Base-by-base conservation (phyloP, 441 rosid genomes). In the Euphorbia corollata region DNA sequence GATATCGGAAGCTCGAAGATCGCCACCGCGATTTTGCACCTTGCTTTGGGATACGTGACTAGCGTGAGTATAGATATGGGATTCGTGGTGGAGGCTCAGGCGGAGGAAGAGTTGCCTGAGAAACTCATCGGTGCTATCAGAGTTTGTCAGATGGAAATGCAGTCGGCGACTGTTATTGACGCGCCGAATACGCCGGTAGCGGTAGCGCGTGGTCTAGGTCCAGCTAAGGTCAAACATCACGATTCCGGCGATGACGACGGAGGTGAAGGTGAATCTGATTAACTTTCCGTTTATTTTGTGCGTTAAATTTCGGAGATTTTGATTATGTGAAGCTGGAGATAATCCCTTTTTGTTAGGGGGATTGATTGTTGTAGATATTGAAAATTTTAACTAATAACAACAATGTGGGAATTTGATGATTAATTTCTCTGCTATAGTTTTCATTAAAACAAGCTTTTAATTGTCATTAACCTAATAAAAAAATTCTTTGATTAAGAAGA, bases 81-180 rank as follows among this genome's bases (percentile, higher is more conserved):
- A 3, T 86, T 89, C 58, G 77, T 87, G 54, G 85, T 87, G 57
- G 94, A 91, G 81, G 83, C 86, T 58, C 83, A 82, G 80, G 20
- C 77, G 64, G 92, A 86, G 77, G 84, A 83, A 9, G 96, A 87
- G 85, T 74, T 89, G 73, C 97, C 96, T 30, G 96, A 89, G 82
- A 89, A 66, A 69, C 70, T 91, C 66, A 77, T 89, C 8, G 97
- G 97, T 13, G 88, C 88, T 0, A 63, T 84, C 65, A 87, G 97
- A 68, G 79, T 85, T 65, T 86, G 91, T 59, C 85, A 81, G 69
- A 84, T 87, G 92, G 96, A 89, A 74, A 81, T 87, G 84, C 78
- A 89, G 5, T 82, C 97, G 32, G 90, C 94, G 22, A 68, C 76
- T 32, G 75, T 72, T 0, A 81, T 90, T 0, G 92, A 77, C 45